phyloP scores from a whole-genome alignment of 2,329 filamentous ascomycete genomes.

The Phaeosphaeriaceae sp. region DNA sequence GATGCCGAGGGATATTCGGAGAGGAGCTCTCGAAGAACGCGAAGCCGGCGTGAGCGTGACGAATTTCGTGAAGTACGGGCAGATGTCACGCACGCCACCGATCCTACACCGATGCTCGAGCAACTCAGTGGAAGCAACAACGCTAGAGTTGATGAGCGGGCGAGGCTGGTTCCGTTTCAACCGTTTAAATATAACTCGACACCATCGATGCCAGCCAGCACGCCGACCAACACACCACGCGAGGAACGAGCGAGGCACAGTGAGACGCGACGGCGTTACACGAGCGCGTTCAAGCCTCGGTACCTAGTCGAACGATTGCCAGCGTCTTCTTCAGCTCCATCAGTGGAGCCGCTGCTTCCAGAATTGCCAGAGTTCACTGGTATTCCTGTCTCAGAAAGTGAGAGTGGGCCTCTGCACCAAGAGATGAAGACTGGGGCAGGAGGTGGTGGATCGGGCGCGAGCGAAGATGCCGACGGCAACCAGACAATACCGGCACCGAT shows the following conservation, averaged over 20 bases:
- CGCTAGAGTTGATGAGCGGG: no score
- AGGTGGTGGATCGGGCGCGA: not conserved
- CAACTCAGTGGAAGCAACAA: no score
- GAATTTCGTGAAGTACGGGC: slow-evolving; percentile 14
- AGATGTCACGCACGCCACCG: no score
- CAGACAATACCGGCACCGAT: no score
- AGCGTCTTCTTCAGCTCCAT: not conserved
- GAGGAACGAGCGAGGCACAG: no score
- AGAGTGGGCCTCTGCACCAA: no score
- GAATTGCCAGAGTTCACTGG: not conserved
- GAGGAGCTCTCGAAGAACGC: slow-evolving; percentile 25
- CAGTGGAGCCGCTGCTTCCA: not conserved
- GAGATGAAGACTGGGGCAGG: not conserved
- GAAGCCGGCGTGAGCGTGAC: slow-evolving; percentile 17
- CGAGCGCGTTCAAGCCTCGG: not conserved
- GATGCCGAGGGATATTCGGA: slow-evolving; percentile 41
- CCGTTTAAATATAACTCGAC: no score
- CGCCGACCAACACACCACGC: no score
- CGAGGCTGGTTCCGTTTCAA: no score
- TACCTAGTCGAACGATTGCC: not conserved
- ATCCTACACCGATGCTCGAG: no score
- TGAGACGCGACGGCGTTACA: not conserved
- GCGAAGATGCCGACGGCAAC: no score
- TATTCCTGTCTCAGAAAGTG: not conserved
- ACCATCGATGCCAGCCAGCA: no score